Percentiles rank a stretch among this genome's conserved stretches.
Conservation (phyloP, 495 filamentous ascomycete genomes). For the Tuber indicum region DNA sequence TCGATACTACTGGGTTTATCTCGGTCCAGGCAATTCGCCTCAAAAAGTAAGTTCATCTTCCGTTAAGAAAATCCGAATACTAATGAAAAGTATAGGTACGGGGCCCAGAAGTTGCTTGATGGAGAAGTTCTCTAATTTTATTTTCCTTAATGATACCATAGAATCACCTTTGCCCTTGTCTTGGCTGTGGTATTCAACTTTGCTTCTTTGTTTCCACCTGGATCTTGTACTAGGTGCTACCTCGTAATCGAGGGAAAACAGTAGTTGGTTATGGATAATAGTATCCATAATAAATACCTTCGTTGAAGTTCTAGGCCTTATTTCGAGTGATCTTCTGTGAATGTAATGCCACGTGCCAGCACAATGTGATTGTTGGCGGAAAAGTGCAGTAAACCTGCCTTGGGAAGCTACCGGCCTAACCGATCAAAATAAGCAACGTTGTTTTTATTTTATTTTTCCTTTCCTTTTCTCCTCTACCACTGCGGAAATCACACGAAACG, state of each 20-base stretch:
- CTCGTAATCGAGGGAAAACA: neutral
- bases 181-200: no score
- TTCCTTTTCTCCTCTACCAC: conserved; percentile 12
- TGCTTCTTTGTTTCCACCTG: neutral
- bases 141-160: neutral
- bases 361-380: neutral
- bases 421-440: conserved; percentile 32
- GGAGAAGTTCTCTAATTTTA: neutral
- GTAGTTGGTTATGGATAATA: neutral
- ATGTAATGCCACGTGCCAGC: neutral
- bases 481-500: conserved; percentile 10
- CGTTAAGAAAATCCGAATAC: neutral
- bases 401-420: conserved; percentile 7
- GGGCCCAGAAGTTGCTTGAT: neutral
- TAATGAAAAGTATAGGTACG: neutral
- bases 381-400: neutral
- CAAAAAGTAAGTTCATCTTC: conserved; percentile 58
- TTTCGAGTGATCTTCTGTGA: neutral
- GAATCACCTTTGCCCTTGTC: neutral
- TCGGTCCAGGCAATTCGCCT: conserved; percentile 74
- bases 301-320: neutral
- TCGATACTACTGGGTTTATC: conserved; percentile 67
- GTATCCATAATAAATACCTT: neutral
- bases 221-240: neutral
- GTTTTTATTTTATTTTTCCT: conserved; percentile 15